A percentile compares a stretch with the other conserved stretches of the same genome.
Conservation (phyloP, 306 rosid species). For the Arachis hypogaea region DNA sequence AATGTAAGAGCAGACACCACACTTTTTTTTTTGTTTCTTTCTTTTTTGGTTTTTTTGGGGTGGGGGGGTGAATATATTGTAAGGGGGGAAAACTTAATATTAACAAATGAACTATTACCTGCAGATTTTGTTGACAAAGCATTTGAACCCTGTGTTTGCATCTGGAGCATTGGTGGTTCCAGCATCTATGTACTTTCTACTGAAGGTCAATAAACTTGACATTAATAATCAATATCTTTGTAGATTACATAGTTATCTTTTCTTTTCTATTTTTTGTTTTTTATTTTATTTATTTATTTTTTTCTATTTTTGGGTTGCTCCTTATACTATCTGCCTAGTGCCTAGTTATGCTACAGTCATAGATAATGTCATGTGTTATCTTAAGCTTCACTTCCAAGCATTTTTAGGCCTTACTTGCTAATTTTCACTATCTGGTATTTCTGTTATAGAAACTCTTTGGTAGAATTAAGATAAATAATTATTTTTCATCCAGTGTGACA, state of each 20-base stretch:
- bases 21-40: too few relatives aligned
- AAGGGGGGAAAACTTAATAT: neutral
- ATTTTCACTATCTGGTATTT: slow-evolving; percentile 18
- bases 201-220: slow-evolving; percentile 64
- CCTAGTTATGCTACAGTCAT: neutral
- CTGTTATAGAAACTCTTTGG: slow-evolving; percentile 17
- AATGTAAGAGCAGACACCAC: too few relatives aligned
- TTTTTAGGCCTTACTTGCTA: neutral
- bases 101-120: slow-evolving; percentile 42
- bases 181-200: slow-evolving; percentile 75
- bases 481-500: slow-evolving; percentile 19
- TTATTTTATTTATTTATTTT: neutral
- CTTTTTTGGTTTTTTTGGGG: too few relatives aligned
- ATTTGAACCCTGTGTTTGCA: slow-evolving; percentile 73
- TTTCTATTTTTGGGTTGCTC: neutral
- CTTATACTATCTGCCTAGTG: slow-evolving; percentile 8
- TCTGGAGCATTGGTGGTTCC: slow-evolving; percentile 91
- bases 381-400: slow-evolving; percentile 3
- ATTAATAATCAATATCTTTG: slow-evolving; percentile 15
- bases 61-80: too few relatives aligned
- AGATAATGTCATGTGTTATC: neutral
- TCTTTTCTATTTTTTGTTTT: slow-evolving; percentile 21
- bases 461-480: slow-evolving; percentile 25
- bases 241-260: neutral
- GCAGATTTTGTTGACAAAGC: slow-evolving; percentile 80